phyloP scores from a whole-genome alignment of 371 early-diverging fungal species.

The Mucor mucedo region DNA sequence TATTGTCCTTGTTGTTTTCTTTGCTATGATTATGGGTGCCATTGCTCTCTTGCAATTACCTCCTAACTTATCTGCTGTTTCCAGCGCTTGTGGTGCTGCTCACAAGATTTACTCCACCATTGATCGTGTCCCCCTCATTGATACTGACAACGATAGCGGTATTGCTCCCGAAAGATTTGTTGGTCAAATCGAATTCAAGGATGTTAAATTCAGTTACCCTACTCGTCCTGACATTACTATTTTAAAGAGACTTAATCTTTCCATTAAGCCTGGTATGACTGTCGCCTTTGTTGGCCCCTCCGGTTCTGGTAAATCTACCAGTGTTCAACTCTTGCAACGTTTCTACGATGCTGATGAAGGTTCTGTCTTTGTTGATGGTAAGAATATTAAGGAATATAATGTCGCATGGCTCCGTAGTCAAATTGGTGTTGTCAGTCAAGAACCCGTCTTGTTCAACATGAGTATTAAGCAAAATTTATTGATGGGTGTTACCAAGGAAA shows the following conservation, averaged over 20 bases:
- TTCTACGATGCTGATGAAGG: slow-evolving; percentile 84
- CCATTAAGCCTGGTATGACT: slow-evolving; percentile 74
- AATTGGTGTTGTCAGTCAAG: slow-evolving; percentile 88
- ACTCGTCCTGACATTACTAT: slow-evolving; percentile 76
- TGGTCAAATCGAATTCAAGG: slow-evolving; percentile 73
- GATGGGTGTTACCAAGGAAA: slow-evolving; percentile 61
- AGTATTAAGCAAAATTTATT: slow-evolving; percentile 82
- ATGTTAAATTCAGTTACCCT: slow-evolving; percentile 79
- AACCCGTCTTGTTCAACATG: slow-evolving; percentile 87
- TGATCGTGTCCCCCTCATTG: slow-evolving; percentile 75
- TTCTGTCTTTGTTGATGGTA: slow-evolving; percentile 72
- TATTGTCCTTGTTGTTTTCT: slow-evolving; percentile 70
- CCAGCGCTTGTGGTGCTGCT: slow-evolving; percentile 68
- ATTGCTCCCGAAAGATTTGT: slow-evolving; percentile 47
- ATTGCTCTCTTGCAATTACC: slow-evolving; percentile 53
- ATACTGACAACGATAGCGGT: slow-evolving; percentile 61
- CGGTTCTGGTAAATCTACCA: slow-evolving; percentile 90
- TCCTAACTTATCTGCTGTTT: slow-evolving; percentile 58
- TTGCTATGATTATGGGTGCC: slow-evolving; percentile 72
- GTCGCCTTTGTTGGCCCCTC: slow-evolving; percentile 83
- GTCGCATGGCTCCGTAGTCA: slow-evolving; percentile 73
- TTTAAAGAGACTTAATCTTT: slow-evolving; percentile 63
- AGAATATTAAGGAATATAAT: slow-evolving; percentile 69
- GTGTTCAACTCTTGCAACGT: slow-evolving; percentile 86
- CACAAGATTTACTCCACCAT: slow-evolving; percentile 76